phyloP scores from a whole-genome alignment of 2,329 filamentous ascomycete genomes.

The Curvularia sp. region DNA sequence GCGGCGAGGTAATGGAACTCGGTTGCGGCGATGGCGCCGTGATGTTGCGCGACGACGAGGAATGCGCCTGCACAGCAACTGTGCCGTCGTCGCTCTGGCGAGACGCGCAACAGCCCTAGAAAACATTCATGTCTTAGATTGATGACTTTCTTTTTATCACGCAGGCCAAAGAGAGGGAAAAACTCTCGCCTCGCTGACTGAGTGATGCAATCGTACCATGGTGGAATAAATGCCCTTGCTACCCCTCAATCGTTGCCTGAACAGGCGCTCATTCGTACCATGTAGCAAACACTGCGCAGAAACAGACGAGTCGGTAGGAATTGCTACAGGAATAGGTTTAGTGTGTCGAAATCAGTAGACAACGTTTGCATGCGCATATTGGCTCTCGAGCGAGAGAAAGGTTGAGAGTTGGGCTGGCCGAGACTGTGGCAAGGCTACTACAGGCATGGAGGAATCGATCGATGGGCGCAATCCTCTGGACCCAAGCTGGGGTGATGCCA shows the following conservation, averaged over 20 bases:
- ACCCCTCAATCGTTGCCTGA: conserved; percentile 18
- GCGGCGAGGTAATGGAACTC: conserved; percentile 27
- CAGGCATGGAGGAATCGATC: conserved; percentile 11
- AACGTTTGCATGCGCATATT: conserved; percentile 18
- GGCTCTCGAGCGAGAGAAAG: conserved; percentile 1
- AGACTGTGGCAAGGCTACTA: conserved; percentile 3
- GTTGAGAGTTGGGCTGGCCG: neutral
- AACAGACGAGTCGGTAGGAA: neutral
- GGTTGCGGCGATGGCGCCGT: conserved; percentile 36
- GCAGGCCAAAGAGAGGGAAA: too few relatives aligned
- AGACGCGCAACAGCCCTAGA: conserved; percentile 37
- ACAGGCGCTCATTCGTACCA: conserved; percentile 8
- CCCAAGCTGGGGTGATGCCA: conserved; percentile 5
- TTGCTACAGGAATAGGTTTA: conserved; percentile 8
- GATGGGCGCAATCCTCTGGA: neutral
- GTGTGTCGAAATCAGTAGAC: neutral
- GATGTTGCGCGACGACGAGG: conserved; percentile 40
- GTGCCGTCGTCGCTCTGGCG: conserved; percentile 14
- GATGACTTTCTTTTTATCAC: neutral
- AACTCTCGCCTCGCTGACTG: neutral
- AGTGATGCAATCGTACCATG: conserved; percentile 22
- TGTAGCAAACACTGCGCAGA: conserved; percentile 8
- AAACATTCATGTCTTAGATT: conserved; percentile 11
- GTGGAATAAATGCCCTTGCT: conserved; percentile 9
- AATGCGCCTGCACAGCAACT: conserved; percentile 22